Evolutionary conservation across 2,329 filamentous ascomycete genomes (phyloP).

Genomic region (Ambrosiella xylebori): DNA sequence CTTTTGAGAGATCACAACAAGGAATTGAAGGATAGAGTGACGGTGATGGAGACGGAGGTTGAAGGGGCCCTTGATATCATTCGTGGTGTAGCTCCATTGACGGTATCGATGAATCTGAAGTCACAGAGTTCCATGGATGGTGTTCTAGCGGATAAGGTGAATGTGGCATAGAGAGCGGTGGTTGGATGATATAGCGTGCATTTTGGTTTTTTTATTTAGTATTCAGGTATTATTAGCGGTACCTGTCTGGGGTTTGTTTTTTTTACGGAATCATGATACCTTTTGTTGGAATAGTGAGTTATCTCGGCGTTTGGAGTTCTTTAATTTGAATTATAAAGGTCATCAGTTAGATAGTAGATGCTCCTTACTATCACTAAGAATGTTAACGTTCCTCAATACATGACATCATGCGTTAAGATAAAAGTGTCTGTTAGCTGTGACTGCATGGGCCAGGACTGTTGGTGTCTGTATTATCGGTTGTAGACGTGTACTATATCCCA

Average conservation of each 20-base stretch:
- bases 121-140: background rate
- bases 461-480: background rate
- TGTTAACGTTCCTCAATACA: too few species aligned
- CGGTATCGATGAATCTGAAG: constrained; percentile 5
- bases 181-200: too few species aligned
- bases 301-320: too few species aligned
- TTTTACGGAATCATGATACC: too few species aligned
- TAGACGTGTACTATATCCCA: background rate
- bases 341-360: too few species aligned
- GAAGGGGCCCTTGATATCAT: constrained; percentile 43
- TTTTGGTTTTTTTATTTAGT: too few species aligned
- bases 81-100: constrained; percentile 30
- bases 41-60: constrained; percentile 40
- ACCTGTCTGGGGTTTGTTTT: too few species aligned
- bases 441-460: background rate
- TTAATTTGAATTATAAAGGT: too few species aligned
- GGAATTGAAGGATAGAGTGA: constrained; percentile 40
- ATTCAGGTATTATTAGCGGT: too few species aligned
- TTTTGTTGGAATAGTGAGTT: too few species aligned
- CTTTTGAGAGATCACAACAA: constrained; percentile 45
- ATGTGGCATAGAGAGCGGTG: too few species aligned
- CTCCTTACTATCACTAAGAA: too few species aligned
- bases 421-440: background rate
- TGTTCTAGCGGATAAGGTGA: background rate
- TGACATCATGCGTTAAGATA: background rate